Evolutionary conservation across 1,284 basidiomycete species (phyloP), one percentile per base, ranked within the genome.

Genomic region (Ceratobasidium sp.): DNA sequence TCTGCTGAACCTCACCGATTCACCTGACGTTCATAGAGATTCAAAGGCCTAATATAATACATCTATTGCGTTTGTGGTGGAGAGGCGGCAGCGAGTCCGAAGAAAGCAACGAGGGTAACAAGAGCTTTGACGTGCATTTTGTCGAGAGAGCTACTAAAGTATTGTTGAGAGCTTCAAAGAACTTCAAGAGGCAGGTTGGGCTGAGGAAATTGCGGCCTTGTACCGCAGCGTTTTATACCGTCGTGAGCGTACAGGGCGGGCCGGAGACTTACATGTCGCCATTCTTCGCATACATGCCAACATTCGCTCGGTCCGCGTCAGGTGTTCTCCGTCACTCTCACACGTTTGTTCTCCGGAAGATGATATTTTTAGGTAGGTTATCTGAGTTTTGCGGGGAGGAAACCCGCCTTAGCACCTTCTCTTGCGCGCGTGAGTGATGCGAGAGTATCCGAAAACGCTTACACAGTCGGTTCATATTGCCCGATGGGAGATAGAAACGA

Each of bases 41-140:
- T n/a, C n/a, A n/a, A n/a, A n/a, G n/a, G n/a, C n/a, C n/a, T n/a
- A n/a, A n/a, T n/a, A n/a, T n/a, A n/a, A n/a, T n/a, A n/a, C n/a
- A n/a, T n/a, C n/a, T n/a, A n/a, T n/a, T n/a, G n/a, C n/a, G n/a
- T n/a, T n/a, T n/a, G n/a, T n/a, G n/a, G n/a, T n/a, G 65, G 53
- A 29, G 65, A 69, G 27, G 65, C 39, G 19, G 51, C 65, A 43
- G 49, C 65, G 19, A 69, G 53, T 6, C 53, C 65, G 19, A 56
- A 69, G 65, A 69, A 69, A 46, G 34, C 39, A 34, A 56, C 34
- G 14, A 69, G 65, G 43, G 65, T 34, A 43, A 34, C 53, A 29
- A 69, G 39, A 56, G 34, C 51, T 37, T 69, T 65, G 46, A 65
- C 63, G 48, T 65, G 63, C 63, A 65, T 65, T 4, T 49, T 65